A percentile compares a stretch with the other conserved stretches of the same genome.
Evolutionary conservation across 2,329 filamentous ascomycete genomes (phyloP).

Genomic region (Sphaerostilbella broomeana): DNA sequence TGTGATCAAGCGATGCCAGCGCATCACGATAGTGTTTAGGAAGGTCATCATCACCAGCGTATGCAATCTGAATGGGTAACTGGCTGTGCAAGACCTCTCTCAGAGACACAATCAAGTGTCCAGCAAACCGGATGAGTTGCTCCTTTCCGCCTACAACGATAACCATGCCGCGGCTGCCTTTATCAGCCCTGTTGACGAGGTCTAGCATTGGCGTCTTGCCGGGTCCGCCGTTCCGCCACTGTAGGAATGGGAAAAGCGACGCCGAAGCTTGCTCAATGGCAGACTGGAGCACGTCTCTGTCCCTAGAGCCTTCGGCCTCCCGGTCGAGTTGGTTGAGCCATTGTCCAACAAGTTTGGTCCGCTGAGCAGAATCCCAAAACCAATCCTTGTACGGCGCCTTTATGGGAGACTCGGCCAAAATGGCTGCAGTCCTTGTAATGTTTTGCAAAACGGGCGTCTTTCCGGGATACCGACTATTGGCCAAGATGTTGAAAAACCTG

Average conservation of each 20-base stretch:
- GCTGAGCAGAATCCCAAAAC: slow-evolving; percentile 29
- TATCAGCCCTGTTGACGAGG: slow-evolving; percentile 15
- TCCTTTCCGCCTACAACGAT: slow-evolving; percentile 27
- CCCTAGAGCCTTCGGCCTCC: background rate
- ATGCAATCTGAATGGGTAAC: slow-evolving; percentile 31
- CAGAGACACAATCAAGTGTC: slow-evolving; percentile 29
- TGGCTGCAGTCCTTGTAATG: slow-evolving; percentile 11
- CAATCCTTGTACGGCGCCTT: slow-evolving; percentile 23
- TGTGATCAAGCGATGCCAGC: slow-evolving; percentile 17
- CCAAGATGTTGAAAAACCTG: no score
- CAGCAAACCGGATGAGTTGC: slow-evolving; percentile 25
- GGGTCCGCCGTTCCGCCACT: slow-evolving; percentile 8
- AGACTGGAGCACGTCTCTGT: background rate
- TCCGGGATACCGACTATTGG: no score
- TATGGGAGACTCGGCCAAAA: slow-evolving; percentile 26
- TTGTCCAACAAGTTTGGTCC: slow-evolving; percentile 18
- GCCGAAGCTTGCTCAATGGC: slow-evolving; percentile 15
- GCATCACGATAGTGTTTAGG: slow-evolving; percentile 18
- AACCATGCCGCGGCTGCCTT: slow-evolving; percentile 27
- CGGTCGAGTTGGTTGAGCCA: slow-evolving; percentile 15
- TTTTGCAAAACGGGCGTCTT: no score
- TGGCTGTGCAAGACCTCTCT: slow-evolving; percentile 23
- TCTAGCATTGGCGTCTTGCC: slow-evolving; percentile 16
- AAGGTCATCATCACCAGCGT: slow-evolving; percentile 31
- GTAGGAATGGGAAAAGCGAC: slow-evolving; percentile 24